Evolutionary conservation across 306 rosid species (phyloP), one percentile per base, ranked within the genome.

Genomic region (Lablab purpureus): DNA sequence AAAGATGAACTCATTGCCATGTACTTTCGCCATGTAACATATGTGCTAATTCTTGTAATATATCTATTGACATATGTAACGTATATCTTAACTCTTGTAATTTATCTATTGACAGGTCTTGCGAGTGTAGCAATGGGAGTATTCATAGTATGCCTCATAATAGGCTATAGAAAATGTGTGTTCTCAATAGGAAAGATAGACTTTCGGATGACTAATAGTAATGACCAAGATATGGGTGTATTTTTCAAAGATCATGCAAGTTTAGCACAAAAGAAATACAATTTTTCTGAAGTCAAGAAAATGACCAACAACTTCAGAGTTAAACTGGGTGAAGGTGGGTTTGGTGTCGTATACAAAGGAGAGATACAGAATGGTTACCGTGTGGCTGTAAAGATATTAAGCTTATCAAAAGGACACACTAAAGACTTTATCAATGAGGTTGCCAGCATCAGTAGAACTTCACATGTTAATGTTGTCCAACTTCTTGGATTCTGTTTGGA

Each of bases 401-500:
- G 74, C 2, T 37, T 55, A 28, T 82, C 88, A 23, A 85, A 80
- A 62, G 85, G 80, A 23, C 76, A 82, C 21, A 80, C 76, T 7
- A 74, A 80, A 69, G 90, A 76, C 0, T 84, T 87, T 41, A 67
- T 87, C 11, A 87, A 87, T 59, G 66, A 59, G 37, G 66, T 59
- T 59, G 66, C 63, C 23, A 55, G 32, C 11, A 59, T 59, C 19
- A 59, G 66, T 27, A 59, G 40, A 13, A 59, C 66, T 2, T 59
- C 40, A 14, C 66, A 59, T 27, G 85, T 87, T 4, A 87, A 85
- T 58, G 40, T 85, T 34, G 89, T 85, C 69, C 23, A 67, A 7
- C 85, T 87, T 51, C 71, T 80, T 19, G 91, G 91, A 5, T 88
- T 83, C 54, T 85, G 89, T 21, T 14, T 83, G 4, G 83, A 85